Conservation (phyloP, 1,284 basidiomycete genomes). For the Microbotryomycetes sp. region DNA sequence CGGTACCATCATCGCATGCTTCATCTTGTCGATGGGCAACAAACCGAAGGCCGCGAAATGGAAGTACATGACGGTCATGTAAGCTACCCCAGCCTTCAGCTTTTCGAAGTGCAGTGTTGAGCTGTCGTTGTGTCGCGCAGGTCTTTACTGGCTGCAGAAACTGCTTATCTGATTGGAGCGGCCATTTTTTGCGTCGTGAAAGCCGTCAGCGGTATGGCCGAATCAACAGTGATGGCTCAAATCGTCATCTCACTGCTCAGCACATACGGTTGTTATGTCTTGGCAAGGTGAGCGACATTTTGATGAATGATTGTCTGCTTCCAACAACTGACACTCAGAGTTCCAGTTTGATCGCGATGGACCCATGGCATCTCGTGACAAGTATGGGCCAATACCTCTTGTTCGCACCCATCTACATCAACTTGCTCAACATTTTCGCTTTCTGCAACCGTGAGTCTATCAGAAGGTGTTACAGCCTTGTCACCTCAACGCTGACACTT, state of each 20-base stretch:
- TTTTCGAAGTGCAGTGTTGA: background rate
- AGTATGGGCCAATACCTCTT: constrained; percentile 85
- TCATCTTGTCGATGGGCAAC: constrained; percentile 96
- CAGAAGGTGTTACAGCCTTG: constrained; percentile 10
- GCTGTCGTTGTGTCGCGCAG: constrained; percentile 33
- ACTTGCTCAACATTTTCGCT: constrained; percentile 55
- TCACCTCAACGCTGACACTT: constrained; percentile 31
- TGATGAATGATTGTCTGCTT: constrained; percentile 8
- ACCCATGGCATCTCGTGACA: constrained; percentile 76
- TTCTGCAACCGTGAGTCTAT: constrained; percentile 71
- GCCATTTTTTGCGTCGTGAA: constrained; percentile 68
- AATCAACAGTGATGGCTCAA: constrained; percentile 53
- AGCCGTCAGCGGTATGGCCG: constrained; percentile 56
- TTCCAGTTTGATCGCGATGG: constrained; percentile 71
- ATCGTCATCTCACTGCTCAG: constrained; percentile 70
- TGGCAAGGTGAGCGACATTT: constrained; percentile 44
- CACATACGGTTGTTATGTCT: constrained; percentile 55
- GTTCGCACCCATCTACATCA: constrained; percentile 80
- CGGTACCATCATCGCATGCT: constrained; percentile 75
- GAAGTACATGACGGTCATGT: constrained; percentile 48
- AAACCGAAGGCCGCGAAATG: constrained; percentile 70
- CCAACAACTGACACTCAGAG: constrained; percentile 8
- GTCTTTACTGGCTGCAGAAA: constrained; percentile 18
- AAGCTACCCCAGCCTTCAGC: constrained; percentile 18
- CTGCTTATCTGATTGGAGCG: constrained; percentile 47